These are phyloP conservation scores for Hypoxylon rubiginosum DNA, from an alignment of 2,329 filamentous ascomycete species.

Conservation along the genomic window DNA sequence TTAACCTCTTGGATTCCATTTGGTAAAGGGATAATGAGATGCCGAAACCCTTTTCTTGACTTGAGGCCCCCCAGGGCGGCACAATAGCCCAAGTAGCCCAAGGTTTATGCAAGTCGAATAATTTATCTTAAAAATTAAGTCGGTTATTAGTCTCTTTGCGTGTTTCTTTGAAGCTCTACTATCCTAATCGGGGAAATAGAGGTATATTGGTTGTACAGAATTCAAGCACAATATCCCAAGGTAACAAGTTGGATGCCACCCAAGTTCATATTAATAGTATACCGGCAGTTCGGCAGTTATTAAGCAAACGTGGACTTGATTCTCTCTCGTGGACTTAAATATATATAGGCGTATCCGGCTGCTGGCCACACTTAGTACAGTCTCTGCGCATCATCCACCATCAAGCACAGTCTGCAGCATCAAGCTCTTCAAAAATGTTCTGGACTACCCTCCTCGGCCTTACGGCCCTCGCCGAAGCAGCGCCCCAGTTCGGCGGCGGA, in stretches of 20 bases:
- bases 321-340: conserved; percentile 14
- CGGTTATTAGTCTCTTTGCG: too few species aligned
- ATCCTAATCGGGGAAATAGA: too few species aligned
- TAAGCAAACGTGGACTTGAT: conserved; percentile 23
- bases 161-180: too few species aligned
- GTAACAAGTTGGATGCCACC: conserved; percentile 36
- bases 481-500: conserved; percentile 49
- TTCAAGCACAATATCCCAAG: too few species aligned
- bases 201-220: too few species aligned
- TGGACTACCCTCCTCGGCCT: conserved; percentile 51
- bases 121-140: too few species aligned
- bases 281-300: conserved; percentile 39
- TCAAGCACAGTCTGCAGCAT: conserved; percentile 24
- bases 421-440: conserved; percentile 48
- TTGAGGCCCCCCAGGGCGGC: too few species aligned
- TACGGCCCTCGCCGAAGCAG: conserved; percentile 49
- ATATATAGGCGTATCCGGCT: conserved; percentile 34
- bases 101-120: too few species aligned
- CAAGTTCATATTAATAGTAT: conserved; percentile 41
- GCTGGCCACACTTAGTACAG: conserved; percentile 10
- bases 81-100: too few species aligned
- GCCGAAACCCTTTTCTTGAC: conserved; percentile 32
- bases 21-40: conserved; percentile 23
- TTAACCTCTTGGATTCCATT: conserved; percentile 32
- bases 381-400: conserved; percentile 24